These are phyloP conservation scores for Meyerozyma smithsonii DNA, from an alignment of 1,139 yeast genomes.

Conservation along the genomic window DNA sequence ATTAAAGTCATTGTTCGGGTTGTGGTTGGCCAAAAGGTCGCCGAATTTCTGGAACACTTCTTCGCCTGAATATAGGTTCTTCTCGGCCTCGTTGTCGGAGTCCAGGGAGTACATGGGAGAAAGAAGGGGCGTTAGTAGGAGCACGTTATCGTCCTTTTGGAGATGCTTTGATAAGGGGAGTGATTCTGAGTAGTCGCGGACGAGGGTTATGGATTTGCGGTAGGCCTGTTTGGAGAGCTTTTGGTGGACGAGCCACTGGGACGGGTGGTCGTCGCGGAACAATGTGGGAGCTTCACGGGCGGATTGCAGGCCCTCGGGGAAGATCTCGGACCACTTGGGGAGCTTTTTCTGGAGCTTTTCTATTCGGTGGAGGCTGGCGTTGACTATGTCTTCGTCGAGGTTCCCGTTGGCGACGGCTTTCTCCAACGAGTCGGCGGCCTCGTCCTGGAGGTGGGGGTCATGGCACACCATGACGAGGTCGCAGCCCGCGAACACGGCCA, in stretches of 20 bases:
- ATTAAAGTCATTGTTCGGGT: constrained; percentile 31
- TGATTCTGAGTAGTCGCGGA: constrained; percentile 50
- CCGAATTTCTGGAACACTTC: constrained; percentile 55
- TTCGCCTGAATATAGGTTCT: constrained; percentile 44
- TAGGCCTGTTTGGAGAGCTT: constrained; percentile 46
- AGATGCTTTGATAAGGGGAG: constrained; percentile 49
- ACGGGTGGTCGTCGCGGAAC: constrained; percentile 27
- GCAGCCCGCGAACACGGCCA: constrained; percentile 63
- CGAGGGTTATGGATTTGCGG: constrained; percentile 49
- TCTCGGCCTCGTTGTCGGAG: constrained; percentile 7
- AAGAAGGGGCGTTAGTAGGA: constrained; percentile 50
- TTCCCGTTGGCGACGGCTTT: constrained; percentile 53
- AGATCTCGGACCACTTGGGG: constrained; percentile 46
- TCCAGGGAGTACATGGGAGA: constrained; percentile 35
- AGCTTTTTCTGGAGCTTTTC: constrained; percentile 39
- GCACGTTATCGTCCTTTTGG: constrained; percentile 28
- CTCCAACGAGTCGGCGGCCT: constrained; percentile 51
- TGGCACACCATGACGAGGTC: constrained; percentile 64
- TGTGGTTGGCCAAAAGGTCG: constrained; percentile 32
- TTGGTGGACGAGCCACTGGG: constrained; percentile 40
- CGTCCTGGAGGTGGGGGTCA: constrained; percentile 51
- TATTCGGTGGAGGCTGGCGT: constrained; percentile 41
- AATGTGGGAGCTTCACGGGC: constrained; percentile 18
- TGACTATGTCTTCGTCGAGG: constrained; percentile 43
- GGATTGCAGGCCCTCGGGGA: constrained; percentile 33